A percentile compares a stretch with the other conserved stretches of the same genome.
Evolutionary conservation across 1,139 yeast genomes (phyloP).

Genomic region (Yamadazyma diospyri): DNA sequence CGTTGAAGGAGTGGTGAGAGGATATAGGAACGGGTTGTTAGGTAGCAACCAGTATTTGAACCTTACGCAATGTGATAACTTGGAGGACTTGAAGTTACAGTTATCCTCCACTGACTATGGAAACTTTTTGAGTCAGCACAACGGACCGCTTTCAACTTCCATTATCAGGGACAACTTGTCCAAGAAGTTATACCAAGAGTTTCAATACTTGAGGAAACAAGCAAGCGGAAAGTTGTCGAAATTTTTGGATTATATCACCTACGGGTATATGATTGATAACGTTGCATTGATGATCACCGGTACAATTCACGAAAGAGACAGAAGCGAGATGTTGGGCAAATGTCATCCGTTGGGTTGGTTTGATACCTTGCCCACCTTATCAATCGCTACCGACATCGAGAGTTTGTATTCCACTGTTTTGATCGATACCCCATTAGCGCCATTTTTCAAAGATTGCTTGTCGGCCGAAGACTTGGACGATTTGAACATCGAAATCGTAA

Average conservation of each 20-base stretch:
- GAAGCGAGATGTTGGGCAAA: constrained; percentile 77
- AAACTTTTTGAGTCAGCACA: constrained; percentile 76
- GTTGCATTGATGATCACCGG: constrained; percentile 96
- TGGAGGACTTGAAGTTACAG: constrained; percentile 92
- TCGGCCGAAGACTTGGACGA: constrained; percentile 95
- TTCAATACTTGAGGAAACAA: constrained; percentile 79
- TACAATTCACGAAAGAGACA: constrained; percentile 91
- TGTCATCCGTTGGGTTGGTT: constrained; percentile 99
- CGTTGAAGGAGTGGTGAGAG: constrained; percentile 92
- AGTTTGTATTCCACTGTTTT: constrained; percentile 90
- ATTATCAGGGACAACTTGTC: constrained; percentile 77
- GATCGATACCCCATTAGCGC: constrained; percentile 95
- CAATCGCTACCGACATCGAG: constrained; percentile 92
- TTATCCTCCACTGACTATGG: constrained; percentile 96
- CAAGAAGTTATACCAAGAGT: constrained; percentile 74
- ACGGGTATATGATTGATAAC: constrained; percentile 98
- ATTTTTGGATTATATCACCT: constrained; percentile 87
- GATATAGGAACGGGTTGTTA: constrained; percentile 82
- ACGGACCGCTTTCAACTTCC: constrained; percentile 79
- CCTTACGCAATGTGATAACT: constrained; percentile 90
- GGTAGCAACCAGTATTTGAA: constrained; percentile 79
- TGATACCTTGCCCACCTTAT: constrained; percentile 91
- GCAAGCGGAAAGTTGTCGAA: constrained; percentile 75
- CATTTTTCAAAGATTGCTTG: constrained; percentile 87
- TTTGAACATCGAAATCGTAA: constrained; percentile 87